phyloP scores from a whole-genome alignment of 768 basidiomycete species.

The Pleurotus ostreatus region DNA sequence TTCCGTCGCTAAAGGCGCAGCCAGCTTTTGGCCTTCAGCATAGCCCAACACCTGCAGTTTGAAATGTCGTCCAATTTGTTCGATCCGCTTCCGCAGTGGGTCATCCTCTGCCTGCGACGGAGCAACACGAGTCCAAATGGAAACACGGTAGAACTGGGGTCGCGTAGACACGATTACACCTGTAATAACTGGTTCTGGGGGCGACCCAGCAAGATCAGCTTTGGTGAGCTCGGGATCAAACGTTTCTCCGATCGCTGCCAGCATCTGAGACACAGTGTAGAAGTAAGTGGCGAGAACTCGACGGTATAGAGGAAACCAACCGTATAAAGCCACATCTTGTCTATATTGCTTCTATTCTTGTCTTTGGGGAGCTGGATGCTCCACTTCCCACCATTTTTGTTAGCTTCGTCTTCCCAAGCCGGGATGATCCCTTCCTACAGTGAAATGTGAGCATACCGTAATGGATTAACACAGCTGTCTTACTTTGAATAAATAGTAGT shows the following conservation, averaged over 20 bases:
- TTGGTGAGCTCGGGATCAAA: slow-evolving; percentile 82
- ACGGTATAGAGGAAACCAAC: slow-evolving; percentile 37
- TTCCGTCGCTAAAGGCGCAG: slow-evolving; percentile 88
- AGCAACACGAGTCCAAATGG: slow-evolving; percentile 94
- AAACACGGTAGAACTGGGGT: slow-evolving; percentile 92
- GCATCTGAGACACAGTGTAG: slow-evolving; percentile 64
- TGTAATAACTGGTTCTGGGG: slow-evolving; percentile 67
- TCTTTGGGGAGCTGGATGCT: slow-evolving; percentile 95
- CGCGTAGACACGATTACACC: slow-evolving; percentile 95
- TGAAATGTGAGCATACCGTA: slow-evolving; percentile 7
- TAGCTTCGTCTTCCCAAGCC: slow-evolving; percentile 96
- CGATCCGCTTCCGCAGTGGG: slow-evolving; percentile 71
- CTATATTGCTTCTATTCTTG: slow-evolving; percentile 80
- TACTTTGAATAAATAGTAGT: slow-evolving; percentile 98
- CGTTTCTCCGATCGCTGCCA: slow-evolving; percentile 98
- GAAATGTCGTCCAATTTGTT: slow-evolving; percentile 84
- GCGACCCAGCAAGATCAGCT: slow-evolving; percentile 33
- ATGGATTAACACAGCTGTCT: slow-evolving; percentile 13
- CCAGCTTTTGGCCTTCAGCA: slow-evolving; percentile 64
- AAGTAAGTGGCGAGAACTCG: not conserved
- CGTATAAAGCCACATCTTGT: slow-evolving; percentile 98
- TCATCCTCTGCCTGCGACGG: slow-evolving; percentile 51
- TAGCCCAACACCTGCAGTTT: slow-evolving; percentile 89
- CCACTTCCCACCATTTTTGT: slow-evolving; percentile 98
- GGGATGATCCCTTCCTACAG: slow-evolving; percentile 89